phyloP scores from a whole-genome alignment of 352 stramenopile genomes.

The Plasmopara halstedii region DNA sequence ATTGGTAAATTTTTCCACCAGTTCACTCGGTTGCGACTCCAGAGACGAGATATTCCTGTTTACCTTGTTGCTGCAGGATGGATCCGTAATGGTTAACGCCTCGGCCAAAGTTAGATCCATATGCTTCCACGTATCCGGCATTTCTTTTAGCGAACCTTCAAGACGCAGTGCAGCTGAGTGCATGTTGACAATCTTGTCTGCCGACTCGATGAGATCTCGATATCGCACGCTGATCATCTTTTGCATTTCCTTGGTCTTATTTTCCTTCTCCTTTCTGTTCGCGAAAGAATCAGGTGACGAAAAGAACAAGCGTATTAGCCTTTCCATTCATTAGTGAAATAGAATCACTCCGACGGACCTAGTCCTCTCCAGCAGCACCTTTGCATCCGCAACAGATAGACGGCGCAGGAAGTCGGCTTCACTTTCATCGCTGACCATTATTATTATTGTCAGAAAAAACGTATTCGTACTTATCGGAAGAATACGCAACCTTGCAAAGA shows the following conservation, averaged over 20 bases:
- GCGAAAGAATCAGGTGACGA: too few species aligned
- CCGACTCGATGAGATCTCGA: conserved; percentile 89
- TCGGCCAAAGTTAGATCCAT: conserved; percentile 38
- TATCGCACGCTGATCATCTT: conserved; percentile 91
- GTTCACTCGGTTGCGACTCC: neutral
- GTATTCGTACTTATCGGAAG: conserved; percentile 14
- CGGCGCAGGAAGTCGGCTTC: conserved; percentile 62
- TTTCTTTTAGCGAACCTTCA: conserved; percentile 73
- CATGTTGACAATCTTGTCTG: conserved; percentile 90
- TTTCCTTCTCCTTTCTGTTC: conserved; percentile 71
- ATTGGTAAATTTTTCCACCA: neutral
- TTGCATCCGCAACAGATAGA: conserved; percentile 75
- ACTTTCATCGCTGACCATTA: conserved; percentile 6
- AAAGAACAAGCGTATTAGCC: too few species aligned
- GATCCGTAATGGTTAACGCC: conserved; percentile 19
- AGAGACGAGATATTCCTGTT: neutral
- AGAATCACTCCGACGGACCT: conserved; percentile 41
- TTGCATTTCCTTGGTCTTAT: conserved; percentile 88
- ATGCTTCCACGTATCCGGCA: conserved; percentile 72
- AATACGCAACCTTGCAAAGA: too few species aligned
- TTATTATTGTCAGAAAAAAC: neutral
- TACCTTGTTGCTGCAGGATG: neutral
- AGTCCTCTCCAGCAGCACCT: conserved; percentile 74
- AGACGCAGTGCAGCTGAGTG: conserved; percentile 80
- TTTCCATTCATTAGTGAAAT: too few species aligned